Percentiles rank a stretch among this genome's conserved stretches.
phyloP scores from a whole-genome alignment of 176 grass and related monocot species.

The Hordeum marinum region DNA sequence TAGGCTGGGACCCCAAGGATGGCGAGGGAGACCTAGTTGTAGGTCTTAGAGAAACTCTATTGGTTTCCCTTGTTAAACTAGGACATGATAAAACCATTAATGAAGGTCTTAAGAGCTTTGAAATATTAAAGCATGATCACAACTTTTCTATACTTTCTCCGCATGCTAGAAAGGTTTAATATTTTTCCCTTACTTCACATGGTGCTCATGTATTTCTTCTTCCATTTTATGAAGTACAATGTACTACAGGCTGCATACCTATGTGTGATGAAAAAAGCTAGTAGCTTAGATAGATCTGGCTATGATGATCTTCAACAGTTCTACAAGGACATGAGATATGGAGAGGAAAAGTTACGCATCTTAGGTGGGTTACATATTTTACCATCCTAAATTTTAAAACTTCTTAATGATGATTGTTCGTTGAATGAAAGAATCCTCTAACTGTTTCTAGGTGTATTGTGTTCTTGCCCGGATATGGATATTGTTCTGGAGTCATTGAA shows the following conservation, averaged over 20 bases:
- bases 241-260: constrained; percentile 64
- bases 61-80: constrained; percentile 54
- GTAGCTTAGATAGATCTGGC: constrained; percentile 42
- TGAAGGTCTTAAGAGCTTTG: constrained; percentile 59
- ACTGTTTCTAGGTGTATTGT: constrained; percentile 38
- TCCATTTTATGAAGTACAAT: not conserved
- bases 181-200: constrained; percentile 24
- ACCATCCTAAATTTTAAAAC: constrained; percentile 1
- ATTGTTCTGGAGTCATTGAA: constrained; percentile 71
- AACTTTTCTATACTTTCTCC: constrained; percentile 54
- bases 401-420: not conserved
- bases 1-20: constrained; percentile 69
- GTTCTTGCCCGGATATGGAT: constrained; percentile 50
- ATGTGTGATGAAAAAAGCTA: constrained; percentile 64
- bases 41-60: constrained; percentile 58
- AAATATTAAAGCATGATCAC: constrained; percentile 46
- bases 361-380: constrained; percentile 40
- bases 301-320: constrained; percentile 67
- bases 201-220: not conserved
- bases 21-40: constrained; percentile 50
- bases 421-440: constrained; percentile 2
- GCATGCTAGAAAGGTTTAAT: constrained; percentile 62
- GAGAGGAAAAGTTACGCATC: constrained; percentile 44
- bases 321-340: constrained; percentile 45
- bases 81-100: constrained; percentile 52